Evolutionary conservation across 1,139 yeast genomes (phyloP), one percentile per base, ranked within the genome.

Genomic region (Diutina rugosa): DNA sequence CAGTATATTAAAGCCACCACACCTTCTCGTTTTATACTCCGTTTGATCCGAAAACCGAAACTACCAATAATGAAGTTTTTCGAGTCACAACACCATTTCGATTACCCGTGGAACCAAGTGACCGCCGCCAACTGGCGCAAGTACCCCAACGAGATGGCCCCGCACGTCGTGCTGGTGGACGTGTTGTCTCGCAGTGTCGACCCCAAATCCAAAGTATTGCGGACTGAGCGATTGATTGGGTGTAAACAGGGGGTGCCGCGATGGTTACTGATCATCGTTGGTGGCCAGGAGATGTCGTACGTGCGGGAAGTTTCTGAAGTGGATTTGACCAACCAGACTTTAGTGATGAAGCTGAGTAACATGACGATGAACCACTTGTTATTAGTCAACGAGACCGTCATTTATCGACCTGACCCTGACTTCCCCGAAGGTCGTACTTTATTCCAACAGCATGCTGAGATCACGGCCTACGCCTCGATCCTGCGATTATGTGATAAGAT

Each of bases 61-160:
- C 28, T 10, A 29, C 35, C 12, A 32, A 35, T 5, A 1, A 90
- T 91, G 98, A 90, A 87, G 70, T 76, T 90, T 58, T 90, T 89
- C 66, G 82, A 81, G 56, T 79, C 88, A 51, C 69, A 76, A 28
- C 93, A 87, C 67, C 73, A 71, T 46, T 91, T 90, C 69, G 74
- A 81, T 59, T 91, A 91, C 65, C 81, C 95, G 0, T 91, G 98
- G 97, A 96, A 87, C 48, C 90, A 89, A 65, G 96, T 93, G 21
- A 87, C 96, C 0, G 91, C 96, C 0, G 98, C 98, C 58, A 91
- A 93, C 69, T 93, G 99, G 99, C 84, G 82, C 62, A 93, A 93
- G 65, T 93, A 93, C 70, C 99, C 99, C 16, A 93, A 93, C 62
- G 96, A 90, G 65, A 77, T 86, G 60, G 85, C 96, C 7, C 81